A percentile compares a stretch with the other conserved stretches of the same genome.
Evolutionary conservation across 495 filamentous ascomycete species (phyloP).

Genomic region (Neurospora hispaniola): DNA sequence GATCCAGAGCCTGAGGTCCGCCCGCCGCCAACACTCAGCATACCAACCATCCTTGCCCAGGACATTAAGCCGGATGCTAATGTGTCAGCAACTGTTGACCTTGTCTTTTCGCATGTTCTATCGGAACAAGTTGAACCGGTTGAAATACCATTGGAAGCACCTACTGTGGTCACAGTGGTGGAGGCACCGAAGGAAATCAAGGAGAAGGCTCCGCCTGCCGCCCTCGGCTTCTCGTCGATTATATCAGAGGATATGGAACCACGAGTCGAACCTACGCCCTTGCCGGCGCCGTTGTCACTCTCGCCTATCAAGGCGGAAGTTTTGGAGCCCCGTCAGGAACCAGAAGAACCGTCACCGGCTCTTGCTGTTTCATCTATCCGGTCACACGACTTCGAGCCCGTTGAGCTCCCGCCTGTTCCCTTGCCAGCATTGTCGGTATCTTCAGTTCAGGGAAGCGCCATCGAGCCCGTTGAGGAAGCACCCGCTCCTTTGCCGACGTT

Average conservation of each 20-base stretch:
- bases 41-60: constrained; percentile 21
- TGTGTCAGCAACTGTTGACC: constrained; percentile 3
- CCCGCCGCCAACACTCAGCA: constrained; percentile 11
- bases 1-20: constrained; percentile 16
- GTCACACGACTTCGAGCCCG: constrained; percentile 25
- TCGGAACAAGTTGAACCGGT: constrained; percentile 13
- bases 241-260: constrained; percentile 16
- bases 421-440: constrained; percentile 20
- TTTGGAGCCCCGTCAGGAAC: constrained; percentile 20
- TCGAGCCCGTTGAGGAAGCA: constrained; percentile 19
- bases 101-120: constrained; percentile 6
- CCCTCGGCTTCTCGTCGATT: constrained; percentile 14
- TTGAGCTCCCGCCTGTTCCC: constrained; percentile 1
- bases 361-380: constrained; percentile 22
- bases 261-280: constrained; percentile 4
- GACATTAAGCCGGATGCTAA: constrained; percentile 14
- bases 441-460: constrained; percentile 17
- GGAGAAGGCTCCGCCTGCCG: not conserved
- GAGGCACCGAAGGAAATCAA: constrained; percentile 1
- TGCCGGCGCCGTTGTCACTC: constrained; percentile 14
- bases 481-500: constrained; percentile 5
- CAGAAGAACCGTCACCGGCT: constrained; percentile 10
- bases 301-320: constrained; percentile 18
- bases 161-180: not conserved
- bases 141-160: constrained; percentile 5